phyloP scores from a whole-genome alignment of 108 stramenopile genomes.

The Thalassiosira profunda region DNA sequence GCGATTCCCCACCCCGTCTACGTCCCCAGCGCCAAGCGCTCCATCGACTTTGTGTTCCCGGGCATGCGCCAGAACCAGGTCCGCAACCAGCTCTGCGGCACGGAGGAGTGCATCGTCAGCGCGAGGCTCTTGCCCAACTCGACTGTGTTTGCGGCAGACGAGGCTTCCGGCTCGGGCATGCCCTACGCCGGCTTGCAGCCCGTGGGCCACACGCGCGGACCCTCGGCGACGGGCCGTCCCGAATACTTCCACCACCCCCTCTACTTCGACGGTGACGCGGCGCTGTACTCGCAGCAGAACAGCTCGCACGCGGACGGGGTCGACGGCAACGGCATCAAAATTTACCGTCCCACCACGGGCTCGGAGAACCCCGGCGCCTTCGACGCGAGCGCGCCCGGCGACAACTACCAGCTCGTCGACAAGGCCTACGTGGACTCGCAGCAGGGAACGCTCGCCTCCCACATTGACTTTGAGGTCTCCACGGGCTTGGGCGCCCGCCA shows the following conservation, averaged over 20 bases:
- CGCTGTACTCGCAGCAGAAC: conserved; percentile 48
- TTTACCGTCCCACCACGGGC: conserved; percentile 45
- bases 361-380: conserved; percentile 39
- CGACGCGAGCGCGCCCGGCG: conserved; percentile 13
- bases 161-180: conserved; percentile 44
- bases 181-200: conserved; percentile 57
- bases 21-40: conserved; percentile 36
- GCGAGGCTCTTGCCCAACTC: conserved; percentile 36
- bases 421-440: conserved; percentile 26
- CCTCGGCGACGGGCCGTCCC: conserved; percentile 50
- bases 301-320: conserved; percentile 42
- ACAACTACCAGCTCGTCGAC: conserved; percentile 48
- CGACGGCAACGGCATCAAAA: conserved; percentile 55
- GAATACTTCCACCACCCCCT: conserved; percentile 57
- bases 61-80: conserved; percentile 29
- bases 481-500: conserved; percentile 51
- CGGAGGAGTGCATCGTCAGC: conserved; percentile 39
- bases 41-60: conserved; percentile 48
- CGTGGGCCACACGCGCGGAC: conserved; percentile 45
- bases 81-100: conserved; percentile 45
- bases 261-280: conserved; percentile 45
- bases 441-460: conserved; percentile 30
- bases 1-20: conserved; percentile 32
- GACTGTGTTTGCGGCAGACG: conserved; percentile 24
- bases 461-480: conserved; percentile 54